Conservation (phyloP, 192 early-diverging fungal species). For the Piromyces sp. region DNA sequence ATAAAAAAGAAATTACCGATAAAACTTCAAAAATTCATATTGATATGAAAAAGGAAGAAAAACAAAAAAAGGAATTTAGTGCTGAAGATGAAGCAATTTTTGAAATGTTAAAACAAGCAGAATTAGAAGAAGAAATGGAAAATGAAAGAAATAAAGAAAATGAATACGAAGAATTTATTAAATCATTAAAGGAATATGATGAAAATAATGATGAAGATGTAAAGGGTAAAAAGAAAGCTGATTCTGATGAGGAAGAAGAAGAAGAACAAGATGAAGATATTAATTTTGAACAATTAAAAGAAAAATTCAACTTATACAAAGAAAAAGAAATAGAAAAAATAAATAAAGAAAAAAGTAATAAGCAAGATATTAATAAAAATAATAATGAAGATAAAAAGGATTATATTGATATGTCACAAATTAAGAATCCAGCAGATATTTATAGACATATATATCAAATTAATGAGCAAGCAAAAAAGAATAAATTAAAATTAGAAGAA, state of each 20-base stretch:
- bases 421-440: constrained; percentile 15
- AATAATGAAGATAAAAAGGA: background rate
- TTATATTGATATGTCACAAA: background rate
- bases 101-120: constrained; percentile 22
- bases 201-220: constrained; percentile 17
- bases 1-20: constrained; percentile 12
- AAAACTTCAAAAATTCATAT: constrained; percentile 15
- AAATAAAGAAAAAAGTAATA: background rate
- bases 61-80: constrained; percentile 12
- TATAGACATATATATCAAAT: constrained; percentile 13
- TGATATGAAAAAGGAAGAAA: constrained; percentile 3
- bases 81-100: constrained; percentile 11
- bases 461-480: background rate
- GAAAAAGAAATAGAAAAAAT: constrained; percentile 22
- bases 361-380: background rate
- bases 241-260: constrained; percentile 12
- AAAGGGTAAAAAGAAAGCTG: constrained; percentile 8
- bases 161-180: constrained; percentile 9
- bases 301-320: constrained; percentile 14
- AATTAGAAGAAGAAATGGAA: constrained; percentile 9
- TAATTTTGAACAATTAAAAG: constrained; percentile 9
- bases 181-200: constrained; percentile 11
- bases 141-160: constrained; percentile 9
- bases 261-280: constrained; percentile 18
- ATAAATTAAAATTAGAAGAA: background rate